Conservation (phyloP, 352 stramenopile genomes). For the Thalassiosira exigua region DNA sequence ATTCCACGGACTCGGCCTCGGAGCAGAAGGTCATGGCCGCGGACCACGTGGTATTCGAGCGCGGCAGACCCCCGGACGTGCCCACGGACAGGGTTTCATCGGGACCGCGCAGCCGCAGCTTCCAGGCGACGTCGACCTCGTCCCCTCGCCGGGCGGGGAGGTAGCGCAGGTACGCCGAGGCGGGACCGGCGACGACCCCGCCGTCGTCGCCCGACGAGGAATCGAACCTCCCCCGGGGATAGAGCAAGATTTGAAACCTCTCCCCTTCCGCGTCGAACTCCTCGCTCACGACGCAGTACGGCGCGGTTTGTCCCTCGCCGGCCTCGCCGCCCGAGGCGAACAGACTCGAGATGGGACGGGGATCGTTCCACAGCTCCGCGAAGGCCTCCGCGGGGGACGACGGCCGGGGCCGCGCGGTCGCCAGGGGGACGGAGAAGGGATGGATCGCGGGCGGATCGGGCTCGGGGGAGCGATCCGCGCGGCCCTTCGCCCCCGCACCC, state of each 20-base stretch:
- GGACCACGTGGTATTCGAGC: constrained; percentile 58
- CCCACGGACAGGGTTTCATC: constrained; percentile 28
- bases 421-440: constrained; percentile 52
- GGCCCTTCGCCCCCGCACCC: no score
- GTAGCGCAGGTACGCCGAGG: constrained; percentile 68
- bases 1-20: constrained; percentile 57
- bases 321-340: constrained; percentile 7
- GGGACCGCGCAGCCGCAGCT: constrained; percentile 41
- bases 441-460: not conserved
- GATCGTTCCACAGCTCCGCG: constrained; percentile 66
- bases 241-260: constrained; percentile 60
- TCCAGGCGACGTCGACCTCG: constrained; percentile 66
- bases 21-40: constrained; percentile 65
- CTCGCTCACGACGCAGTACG: constrained; percentile 55
- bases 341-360: constrained; percentile 45
- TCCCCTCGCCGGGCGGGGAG: constrained; percentile 47
- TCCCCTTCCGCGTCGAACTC: constrained; percentile 49
- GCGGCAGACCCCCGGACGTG: constrained; percentile 56
- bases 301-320: constrained; percentile 21
- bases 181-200: constrained; percentile 9
- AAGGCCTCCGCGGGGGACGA: constrained; percentile 28
- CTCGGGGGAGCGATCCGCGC: no score
- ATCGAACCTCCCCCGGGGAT: constrained; percentile 53
- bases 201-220: not conserved
- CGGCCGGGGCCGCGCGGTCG: constrained; percentile 44